These are phyloP conservation scores for Alloteropsis semialata DNA, from an alignment of 176 grass and related monocot genomes.

Conservation along the genomic window DNA sequence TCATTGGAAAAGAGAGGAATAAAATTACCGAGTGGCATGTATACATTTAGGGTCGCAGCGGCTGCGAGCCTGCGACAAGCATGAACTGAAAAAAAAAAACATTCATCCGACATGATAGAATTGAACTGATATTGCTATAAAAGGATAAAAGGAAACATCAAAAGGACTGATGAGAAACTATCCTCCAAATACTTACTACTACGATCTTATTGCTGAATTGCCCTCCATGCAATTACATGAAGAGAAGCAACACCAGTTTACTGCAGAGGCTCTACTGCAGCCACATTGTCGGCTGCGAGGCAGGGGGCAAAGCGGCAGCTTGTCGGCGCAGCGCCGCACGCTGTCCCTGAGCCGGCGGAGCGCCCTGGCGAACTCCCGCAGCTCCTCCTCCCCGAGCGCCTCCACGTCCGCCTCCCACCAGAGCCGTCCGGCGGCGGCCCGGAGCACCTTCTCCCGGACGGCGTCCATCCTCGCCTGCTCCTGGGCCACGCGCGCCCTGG, in stretches of 20 bases:
- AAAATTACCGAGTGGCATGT: neutral
- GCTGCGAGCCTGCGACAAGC: neutral
- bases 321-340: neutral
- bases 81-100: neutral
- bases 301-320: neutral
- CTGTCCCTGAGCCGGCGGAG: neutral
- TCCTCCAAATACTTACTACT: neutral
- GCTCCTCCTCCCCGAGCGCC: neutral
- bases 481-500: neutral
- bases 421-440: neutral
- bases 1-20: neutral
- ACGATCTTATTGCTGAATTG: neutral
- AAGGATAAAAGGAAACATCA: neutral
- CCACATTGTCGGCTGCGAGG: neutral
- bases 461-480: neutral
- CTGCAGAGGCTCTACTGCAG: neutral
- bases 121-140: neutral
- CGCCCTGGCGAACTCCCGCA: conserved; percentile 5
- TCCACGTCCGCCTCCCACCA: conserved; percentile 24
- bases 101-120: neutral
- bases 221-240: neutral
- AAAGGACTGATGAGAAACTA: neutral
- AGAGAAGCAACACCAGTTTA: neutral
- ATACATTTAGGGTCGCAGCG: neutral
- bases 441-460: neutral